phyloP scores from a whole-genome alignment of 1,139 yeast genomes.

The Pichia inconspicua region DNA sequence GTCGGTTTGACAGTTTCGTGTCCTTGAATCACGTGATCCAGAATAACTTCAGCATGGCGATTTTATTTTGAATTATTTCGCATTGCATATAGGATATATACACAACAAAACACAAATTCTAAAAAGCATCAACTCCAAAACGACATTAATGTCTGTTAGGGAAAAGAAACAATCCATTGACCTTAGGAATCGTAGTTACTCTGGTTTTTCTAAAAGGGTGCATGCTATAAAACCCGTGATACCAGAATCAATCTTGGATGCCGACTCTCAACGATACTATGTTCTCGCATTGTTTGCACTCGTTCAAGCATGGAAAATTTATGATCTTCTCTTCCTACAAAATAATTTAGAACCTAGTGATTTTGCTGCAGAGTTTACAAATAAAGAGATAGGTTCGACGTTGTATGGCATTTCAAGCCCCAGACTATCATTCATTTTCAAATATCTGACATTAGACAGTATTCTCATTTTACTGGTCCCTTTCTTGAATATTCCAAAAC shows the following conservation, averaged over 20 bases:
- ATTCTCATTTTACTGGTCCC: conserved; percentile 64
- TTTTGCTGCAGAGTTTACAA: conserved; percentile 5
- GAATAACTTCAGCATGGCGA: too few relatives aligned
- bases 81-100: too few relatives aligned
- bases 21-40: too few relatives aligned
- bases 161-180: too few relatives aligned
- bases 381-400: conserved; percentile 12
- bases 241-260: conserved; percentile 54
- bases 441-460: conserved; percentile 69
- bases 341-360: neutral
- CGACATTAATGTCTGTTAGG: neutral
- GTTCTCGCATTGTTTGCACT: conserved; percentile 58
- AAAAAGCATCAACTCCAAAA: too few relatives aligned
- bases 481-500: conserved; percentile 56
- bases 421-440: conserved; percentile 53
- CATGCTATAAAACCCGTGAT: conserved; percentile 33
- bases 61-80: too few relatives aligned
- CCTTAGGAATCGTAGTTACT: too few relatives aligned
- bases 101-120: too few relatives aligned
- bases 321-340: conserved; percentile 48
- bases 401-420: conserved; percentile 36
- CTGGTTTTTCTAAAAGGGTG: neutral
- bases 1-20: too few relatives aligned
- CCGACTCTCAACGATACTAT: conserved; percentile 73
- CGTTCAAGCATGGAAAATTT: conserved; percentile 74